These are phyloP conservation scores for Cystobasidium onofrii DNA, from an alignment of 768 basidiomycete genomes.

Conservation along the genomic window DNA sequence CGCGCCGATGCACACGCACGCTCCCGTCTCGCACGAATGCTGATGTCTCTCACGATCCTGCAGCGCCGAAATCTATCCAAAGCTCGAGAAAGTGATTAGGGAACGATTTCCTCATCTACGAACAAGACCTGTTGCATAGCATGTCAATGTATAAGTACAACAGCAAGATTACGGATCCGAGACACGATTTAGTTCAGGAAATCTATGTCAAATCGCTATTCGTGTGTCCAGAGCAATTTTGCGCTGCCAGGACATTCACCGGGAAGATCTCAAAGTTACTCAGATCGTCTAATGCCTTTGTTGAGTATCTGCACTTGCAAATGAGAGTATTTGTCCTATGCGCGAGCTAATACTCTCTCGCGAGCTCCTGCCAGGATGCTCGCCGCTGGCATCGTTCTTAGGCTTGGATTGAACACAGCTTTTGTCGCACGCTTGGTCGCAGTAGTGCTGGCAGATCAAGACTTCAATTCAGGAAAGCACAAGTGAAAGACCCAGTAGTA, in stretches of 20 bases:
- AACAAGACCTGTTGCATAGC: not conserved
- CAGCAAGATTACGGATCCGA: not conserved
- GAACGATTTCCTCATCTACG: conserved; percentile 11
- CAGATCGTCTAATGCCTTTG: no score
- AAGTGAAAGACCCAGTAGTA: no score
- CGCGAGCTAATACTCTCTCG: not conserved
- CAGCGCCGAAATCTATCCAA: conserved; percentile 30
- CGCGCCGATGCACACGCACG: no score
- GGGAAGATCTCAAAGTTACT: no score
- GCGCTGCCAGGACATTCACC: no score
- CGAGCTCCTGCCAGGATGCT: not conserved
- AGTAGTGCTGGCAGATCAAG: not conserved
- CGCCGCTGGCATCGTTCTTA: not conserved
- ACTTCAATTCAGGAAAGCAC: not conserved
- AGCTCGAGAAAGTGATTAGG: conserved; percentile 22
- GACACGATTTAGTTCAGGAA: no score
- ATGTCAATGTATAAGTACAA: not conserved
- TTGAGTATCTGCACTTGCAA: not conserved
- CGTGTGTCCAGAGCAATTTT: no score
- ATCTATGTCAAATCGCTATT: no score
- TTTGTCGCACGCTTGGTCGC: not conserved
- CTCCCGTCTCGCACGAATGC: no score
- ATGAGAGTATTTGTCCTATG: not conserved
- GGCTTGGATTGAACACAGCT: not conserved
- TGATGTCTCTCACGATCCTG: not conserved